These are phyloP conservation scores for Lentinula sp. DNA, from an alignment of 768 basidiomycete genomes.

Conservation along the genomic window DNA sequence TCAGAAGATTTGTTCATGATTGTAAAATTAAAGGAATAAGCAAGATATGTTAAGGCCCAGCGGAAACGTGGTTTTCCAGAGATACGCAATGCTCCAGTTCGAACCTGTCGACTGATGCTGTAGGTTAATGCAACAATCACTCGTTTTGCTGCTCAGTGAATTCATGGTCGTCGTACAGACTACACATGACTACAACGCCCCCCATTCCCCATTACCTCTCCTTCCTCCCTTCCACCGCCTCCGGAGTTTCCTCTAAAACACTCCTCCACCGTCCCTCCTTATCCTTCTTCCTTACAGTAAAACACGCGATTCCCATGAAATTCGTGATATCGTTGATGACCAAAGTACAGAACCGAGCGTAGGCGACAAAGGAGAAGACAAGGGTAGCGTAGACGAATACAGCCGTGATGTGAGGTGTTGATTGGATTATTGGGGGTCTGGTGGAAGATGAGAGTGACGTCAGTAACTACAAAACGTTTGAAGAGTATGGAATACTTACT, in stretches of 20 bases:
- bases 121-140: too few species aligned
- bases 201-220: not conserved
- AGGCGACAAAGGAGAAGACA: slow-evolving; percentile 59
- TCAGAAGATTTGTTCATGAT: too few species aligned
- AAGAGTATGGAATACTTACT: slow-evolving; percentile 36
- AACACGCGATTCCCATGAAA: slow-evolving; percentile 91
- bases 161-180: too few species aligned
- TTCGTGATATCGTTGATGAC: slow-evolving; percentile 87
- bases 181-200: too few species aligned
- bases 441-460: not conserved
- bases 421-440: slow-evolving; percentile 71
- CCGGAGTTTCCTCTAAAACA: slow-evolving; percentile 15
- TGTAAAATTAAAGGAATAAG: too few species aligned
- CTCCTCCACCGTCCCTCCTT: slow-evolving; percentile 54
- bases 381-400: slow-evolving; percentile 73
- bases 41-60: too few species aligned
- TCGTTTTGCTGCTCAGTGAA: too few species aligned
- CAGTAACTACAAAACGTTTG: not conserved
- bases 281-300: slow-evolving; percentile 86
- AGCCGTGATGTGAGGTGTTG: slow-evolving; percentile 50
- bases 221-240: not conserved
- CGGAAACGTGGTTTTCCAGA: too few species aligned
- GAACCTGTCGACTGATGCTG: too few species aligned
- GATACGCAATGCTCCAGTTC: too few species aligned
- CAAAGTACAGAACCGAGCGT: slow-evolving; percentile 72